These are phyloP conservation scores for Auriculariales sp. DNA, from an alignment of 768 basidiomycete species.

Conservation along the genomic window DNA sequence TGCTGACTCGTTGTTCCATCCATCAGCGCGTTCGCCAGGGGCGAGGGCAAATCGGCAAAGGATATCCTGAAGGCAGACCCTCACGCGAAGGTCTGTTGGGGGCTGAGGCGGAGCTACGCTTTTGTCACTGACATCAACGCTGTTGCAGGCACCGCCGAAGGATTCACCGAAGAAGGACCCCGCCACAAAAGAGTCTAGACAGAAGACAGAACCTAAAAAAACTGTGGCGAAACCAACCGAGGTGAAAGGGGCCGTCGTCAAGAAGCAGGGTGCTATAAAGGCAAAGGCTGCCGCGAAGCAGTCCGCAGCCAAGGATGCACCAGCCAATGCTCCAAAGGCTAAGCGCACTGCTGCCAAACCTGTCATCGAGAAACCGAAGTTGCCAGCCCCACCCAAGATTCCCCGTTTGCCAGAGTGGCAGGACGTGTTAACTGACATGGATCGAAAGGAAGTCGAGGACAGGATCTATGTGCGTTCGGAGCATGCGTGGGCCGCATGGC, in stretches of 20 bases:
- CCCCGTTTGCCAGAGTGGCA: constrained; percentile 43
- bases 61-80: too few species aligned
- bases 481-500: background rate
- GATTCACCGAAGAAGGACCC: background rate
- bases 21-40: too few species aligned
- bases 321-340: constrained; percentile 7
- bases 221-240: constrained; percentile 17
- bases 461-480: constrained; percentile 27
- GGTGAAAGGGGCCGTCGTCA: constrained; percentile 9
- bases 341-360: background rate
- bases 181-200: background rate
- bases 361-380: constrained; percentile 15
- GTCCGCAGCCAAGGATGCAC: constrained; percentile 1
- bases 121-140: too few species aligned
- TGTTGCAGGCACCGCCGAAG: too few species aligned
- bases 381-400: constrained; percentile 18
- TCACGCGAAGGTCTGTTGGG: background rate
- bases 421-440: constrained; percentile 26
- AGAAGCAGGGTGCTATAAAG: constrained; percentile 5
- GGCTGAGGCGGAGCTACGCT: background rate
- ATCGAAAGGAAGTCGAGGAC: constrained; percentile 33
- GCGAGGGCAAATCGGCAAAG: too few species aligned
- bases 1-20: background rate
- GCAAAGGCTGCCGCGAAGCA: constrained; percentile 3
- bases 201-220: background rate